Conservation (phyloP, 2,329 filamentous ascomycete genomes). For the Zelopaecilomyces penicillatus region DNA sequence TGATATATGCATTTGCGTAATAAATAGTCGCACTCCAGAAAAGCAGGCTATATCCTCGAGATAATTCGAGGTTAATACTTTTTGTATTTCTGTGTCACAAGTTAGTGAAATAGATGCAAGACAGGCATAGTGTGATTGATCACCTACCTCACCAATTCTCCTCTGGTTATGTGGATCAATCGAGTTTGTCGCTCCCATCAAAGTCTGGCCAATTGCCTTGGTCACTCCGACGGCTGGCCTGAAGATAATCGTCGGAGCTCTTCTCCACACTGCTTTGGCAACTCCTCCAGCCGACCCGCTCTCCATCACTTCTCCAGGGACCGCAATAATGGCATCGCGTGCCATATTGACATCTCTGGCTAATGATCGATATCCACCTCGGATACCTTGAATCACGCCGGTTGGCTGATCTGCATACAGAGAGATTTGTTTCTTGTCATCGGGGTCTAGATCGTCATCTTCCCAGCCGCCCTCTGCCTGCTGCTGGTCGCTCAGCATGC, state of each 20-base stretch:
- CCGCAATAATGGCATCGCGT: conserved; percentile 85
- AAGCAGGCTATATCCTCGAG: too few species aligned
- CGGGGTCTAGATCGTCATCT: conserved; percentile 54
- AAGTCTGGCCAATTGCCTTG: conserved; percentile 78
- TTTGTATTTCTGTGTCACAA: conserved; percentile 38
- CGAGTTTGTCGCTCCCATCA: conserved; percentile 87
- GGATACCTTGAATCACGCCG: conserved; percentile 76
- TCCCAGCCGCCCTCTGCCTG: conserved; percentile 40
- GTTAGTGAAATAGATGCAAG: conserved; percentile 3
- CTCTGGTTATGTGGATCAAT: conserved; percentile 76
- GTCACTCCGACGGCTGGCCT: conserved; percentile 84
- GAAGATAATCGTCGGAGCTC: conserved; percentile 88
- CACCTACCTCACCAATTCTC: conserved; percentile 82
- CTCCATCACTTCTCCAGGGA: conserved; percentile 86
- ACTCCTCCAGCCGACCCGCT: conserved; percentile 73
- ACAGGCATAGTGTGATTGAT: neutral
- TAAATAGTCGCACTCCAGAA: neutral
- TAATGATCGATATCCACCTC: conserved; percentile 73
- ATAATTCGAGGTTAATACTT: neutral
- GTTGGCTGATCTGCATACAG: conserved; percentile 92
- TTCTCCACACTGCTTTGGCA: conserved; percentile 66
- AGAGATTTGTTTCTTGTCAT: conserved; percentile 71
- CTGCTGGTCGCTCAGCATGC: conserved; percentile 50
- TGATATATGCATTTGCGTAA: neutral
- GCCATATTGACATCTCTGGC: conserved; percentile 81